Base-by-base conservation (phyloP, 441 rosid species). In the Melastoma candidum region DNA sequence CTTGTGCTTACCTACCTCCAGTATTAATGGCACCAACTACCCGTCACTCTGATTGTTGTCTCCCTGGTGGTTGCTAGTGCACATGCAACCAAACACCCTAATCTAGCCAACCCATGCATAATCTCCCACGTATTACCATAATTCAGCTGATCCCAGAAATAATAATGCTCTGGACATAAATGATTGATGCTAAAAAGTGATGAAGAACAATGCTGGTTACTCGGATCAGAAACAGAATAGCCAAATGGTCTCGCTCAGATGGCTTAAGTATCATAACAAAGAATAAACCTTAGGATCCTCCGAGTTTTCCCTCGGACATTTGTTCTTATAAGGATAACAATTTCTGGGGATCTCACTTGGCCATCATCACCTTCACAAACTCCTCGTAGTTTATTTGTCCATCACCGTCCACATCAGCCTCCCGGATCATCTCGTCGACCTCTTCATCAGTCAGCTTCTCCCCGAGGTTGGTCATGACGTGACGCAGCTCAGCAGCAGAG, bases 321-420 rank as follows among this genome's bases (percentile, higher is more conserved):
- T 26, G 41, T 29, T 8, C 44, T 26, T 11, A 22, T 6, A 26
- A 26, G n/a, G 46, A 17, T 36, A 10, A 26, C 22, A 12, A 25
- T 11, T 11, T 13, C n/a, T 6, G 9, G 14, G 7, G 9, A 47
- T 32, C 39, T 58, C 47, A 58, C 45, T 58, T 58, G 47, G 62
- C 62, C 62, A 58, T 58, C 62, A 58, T 58, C 44, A 58, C 62
- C 47, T 58, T 58, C 54, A 58, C 62, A 4, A 58, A 58, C 46
- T 58, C 62, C 3, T 58, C 62, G 41, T 58, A 58, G 53, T 58
- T 58, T 41, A 58, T 58, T 49, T 58, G 62, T 3, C 62, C 62
- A 17, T 58, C 62, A 8, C 62, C 62, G 12, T 58, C 62, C 25
- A 58, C 62, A 49, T 58, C 62, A 13, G 62, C 62, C 54, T 58